Conservation (phyloP, 495 filamentous ascomycete species). For the Cercophora scortea region DNA sequence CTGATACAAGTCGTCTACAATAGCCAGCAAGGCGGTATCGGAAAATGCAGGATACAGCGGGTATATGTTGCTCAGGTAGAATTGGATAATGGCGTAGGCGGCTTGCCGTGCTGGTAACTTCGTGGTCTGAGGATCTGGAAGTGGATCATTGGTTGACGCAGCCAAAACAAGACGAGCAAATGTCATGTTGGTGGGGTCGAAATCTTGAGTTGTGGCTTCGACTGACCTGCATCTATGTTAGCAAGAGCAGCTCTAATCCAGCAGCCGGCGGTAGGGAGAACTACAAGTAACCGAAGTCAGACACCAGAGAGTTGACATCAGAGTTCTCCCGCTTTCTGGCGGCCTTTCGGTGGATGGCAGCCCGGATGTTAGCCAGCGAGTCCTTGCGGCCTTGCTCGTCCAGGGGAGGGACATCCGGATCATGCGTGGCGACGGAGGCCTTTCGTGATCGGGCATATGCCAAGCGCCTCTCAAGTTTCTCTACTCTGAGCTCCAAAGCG, state of each 20-base stretch:
- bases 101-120: constrained; percentile 58
- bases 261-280: constrained; percentile 7
- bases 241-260: neutral
- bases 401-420: constrained; percentile 31
- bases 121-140: constrained; percentile 48
- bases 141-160: constrained; percentile 56
- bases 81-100: constrained; percentile 59
- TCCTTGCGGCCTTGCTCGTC: constrained; percentile 44
- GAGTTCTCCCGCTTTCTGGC: constrained; percentile 55
- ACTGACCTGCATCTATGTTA: constrained; percentile 53
- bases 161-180: constrained; percentile 78
- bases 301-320: constrained; percentile 72
- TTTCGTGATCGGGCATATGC: constrained; percentile 52
- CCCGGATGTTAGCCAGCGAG: constrained; percentile 49
- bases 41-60: constrained; percentile 71
- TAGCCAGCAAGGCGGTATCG: constrained; percentile 63
- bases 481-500: constrained; percentile 78
- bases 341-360: constrained; percentile 52
- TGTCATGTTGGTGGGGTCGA: constrained; percentile 75
- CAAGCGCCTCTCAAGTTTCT: constrained; percentile 71
- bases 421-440: constrained; percentile 44
- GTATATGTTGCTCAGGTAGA: constrained; percentile 77
- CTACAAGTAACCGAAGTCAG: constrained; percentile 73
- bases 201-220: constrained; percentile 87
- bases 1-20: constrained; percentile 70